Conservation (phyloP, 257 asterid genomes). For the Solanum arcanum region DNA sequence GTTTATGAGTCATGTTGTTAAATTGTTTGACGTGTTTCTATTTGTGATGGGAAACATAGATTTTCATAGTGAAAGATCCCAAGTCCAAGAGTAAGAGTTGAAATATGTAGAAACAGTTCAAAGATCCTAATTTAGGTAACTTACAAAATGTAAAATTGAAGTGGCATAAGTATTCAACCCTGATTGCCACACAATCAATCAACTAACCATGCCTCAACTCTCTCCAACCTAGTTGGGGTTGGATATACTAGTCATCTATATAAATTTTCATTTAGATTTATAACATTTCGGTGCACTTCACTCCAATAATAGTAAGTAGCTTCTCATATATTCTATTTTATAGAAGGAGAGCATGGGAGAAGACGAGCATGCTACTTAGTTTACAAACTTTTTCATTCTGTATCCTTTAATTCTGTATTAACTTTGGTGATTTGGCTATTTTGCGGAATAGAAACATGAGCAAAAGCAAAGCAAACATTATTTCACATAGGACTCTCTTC, state of each 20-base stretch:
- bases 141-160: neutral
- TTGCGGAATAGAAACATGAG: neutral
- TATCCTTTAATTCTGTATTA: neutral
- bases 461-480: neutral
- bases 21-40: neutral
- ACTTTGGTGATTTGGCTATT: neutral
- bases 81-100: neutral
- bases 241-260: fast-evolving
- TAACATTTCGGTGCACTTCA: fast-evolving
- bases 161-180: neutral
- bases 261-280: neutral
- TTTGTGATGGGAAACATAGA: neutral
- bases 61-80: neutral
- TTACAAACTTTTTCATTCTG: neutral
- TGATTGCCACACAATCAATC: neutral
- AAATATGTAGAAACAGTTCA: neutral
- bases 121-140: neutral
- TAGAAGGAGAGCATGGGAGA: neutral
- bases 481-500: neutral
- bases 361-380: neutral
- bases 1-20: neutral
- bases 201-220: neutral
- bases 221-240: neutral
- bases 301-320: neutral
- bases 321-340: neutral